Percentiles rank a stretch among this genome's conserved stretches.
These are phyloP conservation scores for Zea mays DNA, from an alignment of 176 grass and related monocot genomes.

Conservation along the genomic window DNA sequence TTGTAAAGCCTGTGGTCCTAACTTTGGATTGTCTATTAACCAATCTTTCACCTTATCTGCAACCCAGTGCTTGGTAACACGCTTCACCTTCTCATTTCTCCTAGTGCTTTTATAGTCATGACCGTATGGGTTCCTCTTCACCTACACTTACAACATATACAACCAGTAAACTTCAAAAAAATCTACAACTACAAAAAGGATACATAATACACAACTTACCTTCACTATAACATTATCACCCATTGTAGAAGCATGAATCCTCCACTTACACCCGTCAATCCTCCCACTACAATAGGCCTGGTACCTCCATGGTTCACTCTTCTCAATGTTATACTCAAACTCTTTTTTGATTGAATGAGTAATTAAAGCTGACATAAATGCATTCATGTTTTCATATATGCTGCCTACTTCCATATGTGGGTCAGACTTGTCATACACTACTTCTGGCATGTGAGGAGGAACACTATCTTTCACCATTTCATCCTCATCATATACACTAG, in stretches of 20 bases:
- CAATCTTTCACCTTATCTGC: neutral
- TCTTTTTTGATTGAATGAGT: neutral
- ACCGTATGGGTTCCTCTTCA: neutral
- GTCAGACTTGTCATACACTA: neutral
- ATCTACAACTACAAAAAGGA: too few species aligned
- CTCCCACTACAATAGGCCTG: neutral
- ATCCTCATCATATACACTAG: neutral
- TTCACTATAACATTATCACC: neutral
- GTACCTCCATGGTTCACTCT: neutral
- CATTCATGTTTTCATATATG: neutral
- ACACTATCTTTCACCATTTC: neutral
- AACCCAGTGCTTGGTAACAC: neutral
- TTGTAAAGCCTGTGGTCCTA: neutral
- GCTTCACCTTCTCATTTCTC: neutral
- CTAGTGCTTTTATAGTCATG: neutral
- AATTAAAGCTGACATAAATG: neutral
- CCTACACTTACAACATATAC: neutral
- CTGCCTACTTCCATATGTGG: neutral
- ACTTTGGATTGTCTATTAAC: neutral
- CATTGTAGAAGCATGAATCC: neutral
- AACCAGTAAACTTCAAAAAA: too few species aligned
- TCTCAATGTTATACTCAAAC: conserved; percentile 10
- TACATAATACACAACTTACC: neutral
- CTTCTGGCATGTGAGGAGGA: neutral
- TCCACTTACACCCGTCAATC: too few species aligned